Base-by-base conservation (phyloP, 2,329 filamentous ascomycete genomes). In the Ceratocystiopsis minuta region DNA sequence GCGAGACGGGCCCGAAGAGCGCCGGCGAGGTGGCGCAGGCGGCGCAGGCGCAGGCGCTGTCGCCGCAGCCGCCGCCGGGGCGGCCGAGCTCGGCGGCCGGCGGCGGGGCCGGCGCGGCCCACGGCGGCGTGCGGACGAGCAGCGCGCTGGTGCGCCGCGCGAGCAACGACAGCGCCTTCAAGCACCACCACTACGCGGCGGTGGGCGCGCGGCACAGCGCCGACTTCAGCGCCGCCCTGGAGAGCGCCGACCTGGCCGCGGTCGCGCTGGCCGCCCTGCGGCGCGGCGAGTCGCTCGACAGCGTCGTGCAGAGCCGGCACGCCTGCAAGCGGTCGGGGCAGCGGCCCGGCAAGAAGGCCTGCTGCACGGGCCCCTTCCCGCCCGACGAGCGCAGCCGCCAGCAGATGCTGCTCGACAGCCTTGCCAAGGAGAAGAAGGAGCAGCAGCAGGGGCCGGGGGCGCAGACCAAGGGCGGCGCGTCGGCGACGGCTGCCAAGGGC, bases 191-290 rank as follows among this genome's bases (percentile, higher is more conserved):
- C 16, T 48, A 59, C 44, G 46, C 52, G 18, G 52, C 58, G 18
- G 52, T 64, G 13, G 48, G 51, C 61, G 24, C 42, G 10, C 35
- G 32, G 41, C 45, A 32, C 43, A 53, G 57, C 33, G 58, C 60
- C 16, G 62, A 60, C 11, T 56, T 60, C 35, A 63, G 60, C 9
- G 59, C 58, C 13, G 60, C 64, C 5, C 70, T 73, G 43, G 64
- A 71, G 50, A 68, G 62, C 43, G 61, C 67, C 4, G 60, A 64
- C 7, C 57, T 58, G 17, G 68, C 68, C 0, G 58, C 64, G 48
- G 55, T 53, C 42, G 62, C 63, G 0, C 55, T 74, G 15, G 58
- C 60, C 16, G 65, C 64, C 18, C 52, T 70, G 43, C 58, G 54
- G 31, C 54, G 52, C n/a, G 68, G 67, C 2, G 62, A 67, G 48